Base-by-base conservation (phyloP, 352 stramenopile genomes). In the Phytopythium sindhum region DNA sequence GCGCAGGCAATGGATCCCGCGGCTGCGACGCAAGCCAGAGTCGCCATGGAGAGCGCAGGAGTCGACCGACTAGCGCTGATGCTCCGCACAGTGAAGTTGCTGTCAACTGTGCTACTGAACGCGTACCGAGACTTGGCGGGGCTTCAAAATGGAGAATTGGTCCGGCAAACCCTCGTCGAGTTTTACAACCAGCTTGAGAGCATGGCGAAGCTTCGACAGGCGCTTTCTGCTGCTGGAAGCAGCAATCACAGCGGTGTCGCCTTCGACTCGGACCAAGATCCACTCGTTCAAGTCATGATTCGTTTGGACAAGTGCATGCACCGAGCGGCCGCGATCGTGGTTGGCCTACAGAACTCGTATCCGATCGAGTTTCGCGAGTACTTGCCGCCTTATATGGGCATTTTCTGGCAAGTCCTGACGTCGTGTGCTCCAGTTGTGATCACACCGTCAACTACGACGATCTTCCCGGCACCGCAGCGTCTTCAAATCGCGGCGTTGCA, bases 361-460 rank as follows among this genome's bases (percentile, higher is more conserved):
- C 73, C 87, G 44, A 85, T 96, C 63, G 87, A 94, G 73, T 96
- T 94, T 60, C 85, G 87, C 24, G 75, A 85, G 26, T 93, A 92
- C 60, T 55, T 96, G 52, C 39, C 78, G 57, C 75, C 79, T 61
- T 93, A 88, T 62, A 65, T 91, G 21, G 62, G 62, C 26, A 64
- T 91, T 14, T 95, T 91, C 47, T 93, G 82, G 82, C 78, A 79
- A 41, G 62, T 87, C 0, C 60, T 89, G 29, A 67, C 68, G 11
- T 59, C 67, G 2, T 80, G 76, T 24, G 61, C 66, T 42, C 56
- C 39, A 29, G 21, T 6, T 26, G 41, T 5, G 17, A 5, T 48
- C 7, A 9, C 37, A 12, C 60, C 53, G 1, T 6, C 47, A 9
- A 24, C 57, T 19, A 44, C 42, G 2, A 57, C 62, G 9, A 50